phyloP scores from a whole-genome alignment of 768 basidiomycete genomes.

The Phaeotremella skinneri region DNA sequence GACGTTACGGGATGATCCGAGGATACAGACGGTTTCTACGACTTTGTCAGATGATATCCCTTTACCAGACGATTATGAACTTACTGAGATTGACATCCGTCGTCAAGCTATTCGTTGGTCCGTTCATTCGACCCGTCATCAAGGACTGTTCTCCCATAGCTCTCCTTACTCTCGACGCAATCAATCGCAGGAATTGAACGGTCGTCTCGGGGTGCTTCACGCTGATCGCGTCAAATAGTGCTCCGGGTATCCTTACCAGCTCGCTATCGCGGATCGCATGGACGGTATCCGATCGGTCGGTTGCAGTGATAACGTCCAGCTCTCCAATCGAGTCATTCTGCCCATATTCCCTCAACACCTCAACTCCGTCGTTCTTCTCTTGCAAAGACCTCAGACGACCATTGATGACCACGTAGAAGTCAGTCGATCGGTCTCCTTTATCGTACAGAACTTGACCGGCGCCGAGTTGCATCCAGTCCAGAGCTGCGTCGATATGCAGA shows the following conservation, averaged over 20 bases:
- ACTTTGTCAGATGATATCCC: neutral
- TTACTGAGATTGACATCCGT: conserved; percentile 41
- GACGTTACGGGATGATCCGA: conserved; percentile 81
- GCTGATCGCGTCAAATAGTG: conserved; percentile 90
- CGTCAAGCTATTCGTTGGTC: neutral
- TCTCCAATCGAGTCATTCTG: conserved; percentile 97
- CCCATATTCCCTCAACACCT: conserved; percentile 87
- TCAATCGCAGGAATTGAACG: conserved; percentile 55
- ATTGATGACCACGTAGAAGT: conserved; percentile 84
- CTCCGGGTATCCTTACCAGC: conserved; percentile 92
- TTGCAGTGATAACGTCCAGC: conserved; percentile 92
- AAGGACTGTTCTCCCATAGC: conserved; percentile 59
- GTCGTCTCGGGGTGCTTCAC: conserved; percentile 51
- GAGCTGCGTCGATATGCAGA: conserved; percentile 89
- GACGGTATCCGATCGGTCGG: conserved; percentile 78
- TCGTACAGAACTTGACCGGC: conserved; percentile 91
- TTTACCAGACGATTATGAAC: conserved; percentile 1
- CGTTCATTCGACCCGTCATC: neutral
- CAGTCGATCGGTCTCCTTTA: conserved; percentile 83
- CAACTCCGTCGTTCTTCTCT: conserved; percentile 73
- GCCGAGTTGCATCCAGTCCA: conserved; percentile 98
- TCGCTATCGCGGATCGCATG: conserved; percentile 99
- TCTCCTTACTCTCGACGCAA: conserved; percentile 83
- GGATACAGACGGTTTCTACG: conserved; percentile 71
- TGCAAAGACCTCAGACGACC: conserved; percentile 87